Evolutionary conservation across 331 rosid species (phyloP), one percentile per base, ranked within the genome.

Genomic region (Malus hybrid): DNA sequence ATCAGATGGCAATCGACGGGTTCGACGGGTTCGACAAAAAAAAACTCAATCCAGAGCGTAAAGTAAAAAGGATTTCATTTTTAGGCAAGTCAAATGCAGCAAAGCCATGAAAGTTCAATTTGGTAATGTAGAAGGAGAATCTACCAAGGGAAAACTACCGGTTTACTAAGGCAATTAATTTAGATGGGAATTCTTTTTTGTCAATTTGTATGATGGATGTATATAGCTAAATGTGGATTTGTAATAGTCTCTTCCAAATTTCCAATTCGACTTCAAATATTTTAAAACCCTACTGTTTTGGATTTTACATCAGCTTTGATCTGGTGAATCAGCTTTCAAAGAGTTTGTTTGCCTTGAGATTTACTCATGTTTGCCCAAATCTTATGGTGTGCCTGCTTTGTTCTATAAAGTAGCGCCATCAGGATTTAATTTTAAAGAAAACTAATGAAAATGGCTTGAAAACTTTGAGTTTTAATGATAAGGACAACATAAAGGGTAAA

Each of bases 21-120:
- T 71, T 48, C 11, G 81, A 77, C 72, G 74, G 58, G 12, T 70
- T 62, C 58, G 13, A 74, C 32, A 68, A 30, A 26, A 68, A 30
- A 26, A 26, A 56, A 5, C 1, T 16, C 7, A 26, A 22, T 29
- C 44, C 33, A 26, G 60, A 75, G 28, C 1, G 8, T 3, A 50
- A 20, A 7, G 20, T 24, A 68, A 48, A 18, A 44, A 66, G 22
- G 14, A 28, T 62, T 16, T 7, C 19, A 28, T 3, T 3, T 28
- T 13, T 62, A 12, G 36, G 36, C 36, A 28, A 62, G 3, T 28
- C 34, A 61, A 62, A 62, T 6, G 66, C 36, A 62, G 19, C 72
- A 22, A 18, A 18, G 55, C 33, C 22, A 22, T 39, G 72, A 26
- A 42, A 10, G 48, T 42, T 42, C 48, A 42, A 9, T 42, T 42